Evolutionary conservation across 495 filamentous ascomycete species (phyloP).

Genomic region (Elasticomyces elasticus): DNA sequence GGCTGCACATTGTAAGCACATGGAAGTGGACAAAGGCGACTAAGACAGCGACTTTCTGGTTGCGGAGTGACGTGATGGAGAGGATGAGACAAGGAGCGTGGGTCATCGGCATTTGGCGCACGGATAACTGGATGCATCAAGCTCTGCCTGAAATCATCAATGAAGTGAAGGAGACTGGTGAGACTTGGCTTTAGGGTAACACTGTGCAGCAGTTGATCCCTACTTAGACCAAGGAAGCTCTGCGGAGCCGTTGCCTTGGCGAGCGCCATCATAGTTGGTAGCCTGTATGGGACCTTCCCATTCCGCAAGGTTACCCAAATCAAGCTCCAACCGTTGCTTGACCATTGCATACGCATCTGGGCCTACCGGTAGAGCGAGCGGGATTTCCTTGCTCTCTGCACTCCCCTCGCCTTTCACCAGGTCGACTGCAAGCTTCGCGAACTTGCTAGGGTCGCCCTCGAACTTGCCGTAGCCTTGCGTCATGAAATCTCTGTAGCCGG

Average conservation of each 20-base stretch:
- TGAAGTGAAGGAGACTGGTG: neutral
- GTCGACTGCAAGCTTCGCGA: conserved; percentile 32
- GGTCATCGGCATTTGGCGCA: neutral
- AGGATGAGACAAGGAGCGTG: neutral
- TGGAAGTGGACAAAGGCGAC: neutral
- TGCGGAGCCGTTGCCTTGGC: no score
- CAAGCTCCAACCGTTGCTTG: conserved; percentile 28
- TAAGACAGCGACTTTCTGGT: neutral
- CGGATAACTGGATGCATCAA: neutral
- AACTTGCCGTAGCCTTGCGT: conserved; percentile 13
- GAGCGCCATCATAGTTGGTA: neutral
- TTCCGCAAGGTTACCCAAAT: conserved; percentile 27
- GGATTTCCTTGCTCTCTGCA: conserved; percentile 22
- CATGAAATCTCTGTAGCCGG: neutral
- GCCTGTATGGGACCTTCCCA: conserved; percentile 26
- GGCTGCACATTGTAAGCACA: neutral
- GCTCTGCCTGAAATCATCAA: neutral
- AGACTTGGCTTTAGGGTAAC: no score
- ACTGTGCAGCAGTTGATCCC: no score
- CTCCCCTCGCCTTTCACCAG: conserved; percentile 33
- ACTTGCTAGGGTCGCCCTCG: conserved; percentile 33
- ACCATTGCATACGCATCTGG: conserved; percentile 31
- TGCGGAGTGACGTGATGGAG: neutral
- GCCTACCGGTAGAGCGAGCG: conserved; percentile 30
- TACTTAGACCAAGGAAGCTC: no score